Evolutionary conservation across 441 rosid species (phyloP).

Genomic region (Flueggea neowawraea): DNA sequence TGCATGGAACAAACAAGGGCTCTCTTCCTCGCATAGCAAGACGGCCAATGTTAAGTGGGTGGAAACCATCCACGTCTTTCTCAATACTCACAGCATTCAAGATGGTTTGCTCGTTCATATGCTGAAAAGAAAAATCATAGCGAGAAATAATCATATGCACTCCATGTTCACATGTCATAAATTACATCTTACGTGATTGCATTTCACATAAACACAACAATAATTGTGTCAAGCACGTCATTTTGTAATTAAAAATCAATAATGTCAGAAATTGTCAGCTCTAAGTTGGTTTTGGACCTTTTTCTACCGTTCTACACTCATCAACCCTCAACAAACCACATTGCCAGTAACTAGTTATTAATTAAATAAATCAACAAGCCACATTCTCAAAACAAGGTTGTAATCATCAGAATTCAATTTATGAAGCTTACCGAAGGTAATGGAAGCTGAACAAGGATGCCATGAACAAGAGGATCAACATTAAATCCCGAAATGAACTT

Average conservation of each 20-base stretch:
- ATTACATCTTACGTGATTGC: no score
- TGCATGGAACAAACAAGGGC: constrained; percentile 80
- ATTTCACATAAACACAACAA: no score
- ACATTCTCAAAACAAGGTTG: background rate
- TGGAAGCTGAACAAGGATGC: constrained; percentile 93
- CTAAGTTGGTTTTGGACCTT: no score
- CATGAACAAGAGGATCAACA: constrained; percentile 69
- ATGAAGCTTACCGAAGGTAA: constrained; percentile 62
- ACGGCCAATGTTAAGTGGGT: constrained; percentile 77
- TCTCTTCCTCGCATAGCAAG: constrained; percentile 93
- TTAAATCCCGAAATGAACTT: constrained; percentile 55
- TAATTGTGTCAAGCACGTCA: no score
- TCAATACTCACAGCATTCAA: constrained; percentile 72
- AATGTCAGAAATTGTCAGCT: no score
- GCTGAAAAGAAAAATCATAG: constrained; percentile 31
- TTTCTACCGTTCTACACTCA: no score
- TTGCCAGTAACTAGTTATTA: background rate
- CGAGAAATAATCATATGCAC: no score
- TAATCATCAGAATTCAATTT: background rate
- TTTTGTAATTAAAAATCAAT: no score
- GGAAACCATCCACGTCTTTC: constrained; percentile 95
- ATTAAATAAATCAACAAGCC: background rate
- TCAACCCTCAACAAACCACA: no score
- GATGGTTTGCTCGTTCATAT: constrained; percentile 73
- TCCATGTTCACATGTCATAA: no score